Base-by-base conservation (phyloP, 129 eudicot species). In the Centrapalus pauciflorus region DNA sequence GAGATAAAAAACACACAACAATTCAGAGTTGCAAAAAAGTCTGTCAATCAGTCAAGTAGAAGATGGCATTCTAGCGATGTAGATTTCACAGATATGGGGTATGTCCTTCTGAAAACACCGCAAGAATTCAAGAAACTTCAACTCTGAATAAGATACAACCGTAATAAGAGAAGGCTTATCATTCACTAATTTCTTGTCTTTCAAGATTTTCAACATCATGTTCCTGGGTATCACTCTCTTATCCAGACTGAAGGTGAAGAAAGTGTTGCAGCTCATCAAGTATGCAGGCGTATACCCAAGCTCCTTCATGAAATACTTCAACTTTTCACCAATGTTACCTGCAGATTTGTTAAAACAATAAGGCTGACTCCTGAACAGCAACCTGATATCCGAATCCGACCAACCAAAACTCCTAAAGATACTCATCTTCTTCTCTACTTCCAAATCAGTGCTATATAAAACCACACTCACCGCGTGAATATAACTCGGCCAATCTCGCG, bases 221-320 rank as follows among this genome's bases (percentile, higher is more conserved):
- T 70, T 37, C 69, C 87, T 71, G 0, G 87, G 84, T 9, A 43
- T 29, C n/a, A 83, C 77, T 59, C 84, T 71, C 35, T 68, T 79
- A 26, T 59, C 62, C 64, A 83, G 67, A 67, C 88, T 79, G 8
- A 60, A 51, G 0, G 55, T 34, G n/a, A 79, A 45, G 10, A 79
- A 30, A 13, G 19, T 11, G 10, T 61, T 49, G 40, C 67, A 69
- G 7, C 74, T 21, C 7, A 66, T 55, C 73, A 83, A 23, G 41
- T 66, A 71, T 1, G 33, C 16, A 13, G 82, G 74, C 11, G 62
- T 40, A 62, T 72, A 79, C 33, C 80, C 72, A 24, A 83, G 71
- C 4, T 64, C 75, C 64, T 62, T 71, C 82, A 72, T 79, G 64
- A 41, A 79, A 63, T 66, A 83, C 6, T 49, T 41, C 79, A 79